A percentile compares a stretch with the other conserved stretches of the same genome.
These are phyloP conservation scores for Salix koriyanagi DNA, from an alignment of 345 rosid genomes.

Conservation along the genomic window DNA sequence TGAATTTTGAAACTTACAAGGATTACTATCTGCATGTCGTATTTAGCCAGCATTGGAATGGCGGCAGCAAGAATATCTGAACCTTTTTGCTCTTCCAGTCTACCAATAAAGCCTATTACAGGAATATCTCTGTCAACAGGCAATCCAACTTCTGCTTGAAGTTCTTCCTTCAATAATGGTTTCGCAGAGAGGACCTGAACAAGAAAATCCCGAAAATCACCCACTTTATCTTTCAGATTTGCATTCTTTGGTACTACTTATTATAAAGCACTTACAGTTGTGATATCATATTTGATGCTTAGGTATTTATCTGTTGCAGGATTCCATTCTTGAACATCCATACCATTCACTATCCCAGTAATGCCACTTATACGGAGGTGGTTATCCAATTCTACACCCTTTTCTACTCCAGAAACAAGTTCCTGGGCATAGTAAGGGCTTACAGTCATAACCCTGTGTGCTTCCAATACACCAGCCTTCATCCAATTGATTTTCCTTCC, in stretches of 20 bases:
- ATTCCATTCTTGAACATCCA: conserved; percentile 98
- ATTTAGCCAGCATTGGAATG: conserved; percentile 49
- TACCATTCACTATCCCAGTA: conserved; percentile 76
- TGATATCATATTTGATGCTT: conserved; percentile 55
- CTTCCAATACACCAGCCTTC: conserved; percentile 86
- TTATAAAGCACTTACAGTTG: conserved; percentile 53
- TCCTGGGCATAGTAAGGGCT: conserved; percentile 85
- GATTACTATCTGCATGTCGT: conserved; percentile 66
- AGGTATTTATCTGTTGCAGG: conserved; percentile 75
- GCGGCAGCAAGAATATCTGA: conserved; percentile 84
- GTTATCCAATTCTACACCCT: conserved; percentile 78
- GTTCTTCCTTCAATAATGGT: conserved; percentile 83
- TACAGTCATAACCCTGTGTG: conserved; percentile 71
- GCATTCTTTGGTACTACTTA: background rate
- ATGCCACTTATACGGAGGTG: conserved; percentile 52
- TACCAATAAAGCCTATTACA: conserved; percentile 87
- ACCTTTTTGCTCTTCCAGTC: conserved; percentile 96
- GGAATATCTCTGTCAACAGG: conserved; percentile 82
- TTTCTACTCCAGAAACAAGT: conserved; percentile 63
- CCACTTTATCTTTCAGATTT: background rate
- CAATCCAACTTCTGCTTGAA: conserved; percentile 85
- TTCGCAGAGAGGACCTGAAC: conserved; percentile 73
- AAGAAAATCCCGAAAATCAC: background rate
- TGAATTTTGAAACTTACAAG: conserved; percentile 50
- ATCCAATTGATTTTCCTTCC: conserved; percentile 98